These are phyloP conservation scores for Backusella australiensis DNA, from an alignment of 192 early-diverging fungal genomes.

Conservation along the genomic window DNA sequence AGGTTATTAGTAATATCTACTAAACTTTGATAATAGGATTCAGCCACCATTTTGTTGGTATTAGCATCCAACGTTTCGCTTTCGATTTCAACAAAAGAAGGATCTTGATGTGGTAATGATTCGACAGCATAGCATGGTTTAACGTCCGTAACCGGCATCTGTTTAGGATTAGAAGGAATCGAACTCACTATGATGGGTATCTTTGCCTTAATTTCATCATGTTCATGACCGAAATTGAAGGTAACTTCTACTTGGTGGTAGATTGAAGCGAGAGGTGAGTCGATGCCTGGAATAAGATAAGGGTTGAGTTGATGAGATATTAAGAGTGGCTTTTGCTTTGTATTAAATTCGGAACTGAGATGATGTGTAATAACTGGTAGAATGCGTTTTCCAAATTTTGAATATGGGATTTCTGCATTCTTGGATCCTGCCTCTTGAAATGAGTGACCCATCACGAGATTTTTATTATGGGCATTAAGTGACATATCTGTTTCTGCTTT, in stretches of 20 bases:
- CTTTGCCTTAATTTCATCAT: slow-evolving; percentile 29
- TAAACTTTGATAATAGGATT: not conserved
- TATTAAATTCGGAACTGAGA: not conserved
- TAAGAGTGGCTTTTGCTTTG: slow-evolving; percentile 12
- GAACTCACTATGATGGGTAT: slow-evolving; percentile 29
- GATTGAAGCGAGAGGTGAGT: slow-evolving; percentile 26
- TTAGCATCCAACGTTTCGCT: not conserved
- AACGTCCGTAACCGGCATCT: not conserved
- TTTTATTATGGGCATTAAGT: not conserved
- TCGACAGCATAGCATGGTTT: not conserved
- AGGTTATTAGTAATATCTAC: slow-evolving; percentile 1
- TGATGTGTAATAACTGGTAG: slow-evolving; percentile 14
- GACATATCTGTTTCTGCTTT: slow-evolving; percentile 17
- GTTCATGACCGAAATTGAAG: slow-evolving; percentile 23
- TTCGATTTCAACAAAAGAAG: not conserved
- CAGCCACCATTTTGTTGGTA: not conserved
- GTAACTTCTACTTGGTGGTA: slow-evolving; percentile 33
- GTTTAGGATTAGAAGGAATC: not conserved
- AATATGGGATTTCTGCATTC: not conserved
- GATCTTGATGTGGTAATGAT: not conserved
- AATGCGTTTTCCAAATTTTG: slow-evolving; percentile 21
- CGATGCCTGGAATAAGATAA: slow-evolving; percentile 1
- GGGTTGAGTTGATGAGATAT: slow-evolving; percentile 15
- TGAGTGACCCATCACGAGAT: not conserved
- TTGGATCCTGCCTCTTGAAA: not conserved